Evolutionary conservation across 495 filamentous ascomycete genomes (phyloP).

Genomic region (Penicillium silybi): DNA sequence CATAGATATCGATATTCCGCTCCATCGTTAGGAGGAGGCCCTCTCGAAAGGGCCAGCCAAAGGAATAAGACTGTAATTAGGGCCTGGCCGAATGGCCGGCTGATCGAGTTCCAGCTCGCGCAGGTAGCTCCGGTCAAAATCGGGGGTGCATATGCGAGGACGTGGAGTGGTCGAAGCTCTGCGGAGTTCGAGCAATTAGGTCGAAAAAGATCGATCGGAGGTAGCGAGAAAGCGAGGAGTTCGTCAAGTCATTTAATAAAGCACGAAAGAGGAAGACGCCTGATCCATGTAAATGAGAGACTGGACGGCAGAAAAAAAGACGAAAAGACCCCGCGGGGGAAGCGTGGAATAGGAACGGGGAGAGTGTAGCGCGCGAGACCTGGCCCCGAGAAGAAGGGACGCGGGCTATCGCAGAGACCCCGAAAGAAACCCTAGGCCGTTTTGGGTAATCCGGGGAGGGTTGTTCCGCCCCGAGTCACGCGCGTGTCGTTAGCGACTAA

Average conservation of each 20-base stretch:
- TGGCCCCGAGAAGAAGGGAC: conserved; percentile 17
- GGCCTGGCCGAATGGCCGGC: conserved; percentile 47
- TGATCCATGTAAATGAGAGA: conserved; percentile 47
- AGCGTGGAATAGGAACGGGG: conserved; percentile 38
- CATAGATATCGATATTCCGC: conserved; percentile 56
- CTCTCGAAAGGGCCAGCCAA: conserved; percentile 27
- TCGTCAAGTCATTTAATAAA: conserved; percentile 47
- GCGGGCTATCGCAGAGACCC: conserved; percentile 42
- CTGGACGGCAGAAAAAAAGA: conserved; percentile 56
- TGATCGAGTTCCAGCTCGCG: conserved; percentile 27
- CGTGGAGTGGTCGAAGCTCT: conserved; percentile 40
- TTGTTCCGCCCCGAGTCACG: conserved; percentile 26
- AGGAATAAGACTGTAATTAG: conserved; percentile 18
- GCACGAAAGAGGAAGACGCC: conserved; percentile 45
- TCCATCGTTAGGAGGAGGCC: conserved; percentile 37
- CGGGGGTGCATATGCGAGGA: conserved; percentile 46
- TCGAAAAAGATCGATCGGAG: conserved; percentile 30
- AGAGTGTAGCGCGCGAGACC: conserved; percentile 16
- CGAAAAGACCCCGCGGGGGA: conserved; percentile 37
- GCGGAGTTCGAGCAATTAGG: conserved; percentile 56
- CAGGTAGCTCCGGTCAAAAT: conserved; percentile 21
- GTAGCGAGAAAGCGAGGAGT: conserved; percentile 12
- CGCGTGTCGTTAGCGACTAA: background rate
- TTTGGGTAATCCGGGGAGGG: conserved; percentile 28
- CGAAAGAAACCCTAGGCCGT: conserved; percentile 38